phyloP scores from a whole-genome alignment of 768 basidiomycete genomes.

The Kwoniella sp. region DNA sequence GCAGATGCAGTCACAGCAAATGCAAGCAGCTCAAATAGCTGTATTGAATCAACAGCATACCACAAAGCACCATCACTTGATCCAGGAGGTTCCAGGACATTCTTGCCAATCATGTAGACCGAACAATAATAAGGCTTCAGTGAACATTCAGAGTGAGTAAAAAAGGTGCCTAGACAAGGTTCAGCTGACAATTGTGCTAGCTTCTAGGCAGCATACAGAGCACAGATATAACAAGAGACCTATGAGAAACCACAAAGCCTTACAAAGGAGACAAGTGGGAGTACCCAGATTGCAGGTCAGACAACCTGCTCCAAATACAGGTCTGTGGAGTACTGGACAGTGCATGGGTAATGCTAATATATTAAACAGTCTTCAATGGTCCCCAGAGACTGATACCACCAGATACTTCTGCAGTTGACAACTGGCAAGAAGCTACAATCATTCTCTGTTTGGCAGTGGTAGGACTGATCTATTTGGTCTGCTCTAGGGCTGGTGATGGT shows the following conservation, averaged over 20 bases:
- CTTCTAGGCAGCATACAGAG: too few species aligned
- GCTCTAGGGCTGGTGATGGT: conserved; percentile 12
- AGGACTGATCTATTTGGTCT: conserved; percentile 37
- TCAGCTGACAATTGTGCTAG: too few species aligned
- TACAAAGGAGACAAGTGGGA: too few species aligned
- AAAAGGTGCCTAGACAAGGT: not conserved
- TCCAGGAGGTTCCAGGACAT: conserved; percentile 3
- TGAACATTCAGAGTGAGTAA: conserved; percentile 19
- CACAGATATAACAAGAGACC: too few species aligned
- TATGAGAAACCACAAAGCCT: too few species aligned
- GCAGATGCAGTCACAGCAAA: conserved; percentile 39
- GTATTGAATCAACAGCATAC: conserved; percentile 19
- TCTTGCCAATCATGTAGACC: not conserved
- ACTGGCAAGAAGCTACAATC: conserved; percentile 44
- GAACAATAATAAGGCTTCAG: not conserved
- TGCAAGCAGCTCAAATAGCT: conserved; percentile 38
- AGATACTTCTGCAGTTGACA: conserved; percentile 21
- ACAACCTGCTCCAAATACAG: not conserved
- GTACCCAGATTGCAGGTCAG: too few species aligned
- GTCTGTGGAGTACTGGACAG: too few species aligned
- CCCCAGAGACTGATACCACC: conserved; percentile 1
- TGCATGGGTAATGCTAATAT: too few species aligned
- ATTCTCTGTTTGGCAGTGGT: conserved; percentile 38
- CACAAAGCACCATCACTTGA: conserved; percentile 31
- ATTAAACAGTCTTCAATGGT: not conserved